Evolutionary conservation across 345 rosid genomes (phyloP).

Genomic region (Laguncularia racemosa): DNA sequence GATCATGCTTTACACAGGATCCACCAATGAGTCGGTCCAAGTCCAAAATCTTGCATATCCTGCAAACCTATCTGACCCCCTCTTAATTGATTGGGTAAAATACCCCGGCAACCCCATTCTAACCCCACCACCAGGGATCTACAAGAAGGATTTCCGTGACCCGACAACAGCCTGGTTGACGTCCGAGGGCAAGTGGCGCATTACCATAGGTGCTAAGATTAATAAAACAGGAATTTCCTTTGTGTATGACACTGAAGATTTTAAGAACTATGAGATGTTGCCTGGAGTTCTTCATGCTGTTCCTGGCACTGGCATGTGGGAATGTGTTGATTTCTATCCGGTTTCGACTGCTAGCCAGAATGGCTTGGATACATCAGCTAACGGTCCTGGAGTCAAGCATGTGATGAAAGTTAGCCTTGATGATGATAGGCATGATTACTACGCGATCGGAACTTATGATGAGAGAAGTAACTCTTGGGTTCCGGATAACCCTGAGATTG

Average conservation of each 20-base stretch:
- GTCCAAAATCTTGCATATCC: constrained; percentile 94
- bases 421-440: constrained; percentile 55
- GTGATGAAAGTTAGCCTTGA: constrained; percentile 59
- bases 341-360: constrained; percentile 22
- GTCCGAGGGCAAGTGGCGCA: constrained; percentile 74
- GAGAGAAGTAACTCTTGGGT: constrained; percentile 35
- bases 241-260: constrained; percentile 71
- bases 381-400: constrained; percentile 43
- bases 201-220: constrained; percentile 64
- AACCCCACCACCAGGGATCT: constrained; percentile 59
- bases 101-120: constrained; percentile 67
- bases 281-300: constrained; percentile 50
- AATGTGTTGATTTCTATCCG: constrained; percentile 68
- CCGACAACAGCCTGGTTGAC: constrained; percentile 95
- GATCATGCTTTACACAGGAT: constrained; percentile 84
- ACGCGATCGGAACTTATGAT: constrained; percentile 49
- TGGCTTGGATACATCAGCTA: constrained; percentile 51
- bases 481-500: constrained; percentile 47
- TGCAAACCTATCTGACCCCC: constrained; percentile 61
- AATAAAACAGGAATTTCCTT: constrained; percentile 61
- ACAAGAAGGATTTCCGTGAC: constrained; percentile 70
- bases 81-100: constrained; percentile 65
- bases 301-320: constrained; percentile 89
- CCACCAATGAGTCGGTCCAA: constrained; percentile 58
- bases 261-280: constrained; percentile 32